Conservation (phyloP, 129 eudicot species). For the Glebionis coronaria region DNA sequence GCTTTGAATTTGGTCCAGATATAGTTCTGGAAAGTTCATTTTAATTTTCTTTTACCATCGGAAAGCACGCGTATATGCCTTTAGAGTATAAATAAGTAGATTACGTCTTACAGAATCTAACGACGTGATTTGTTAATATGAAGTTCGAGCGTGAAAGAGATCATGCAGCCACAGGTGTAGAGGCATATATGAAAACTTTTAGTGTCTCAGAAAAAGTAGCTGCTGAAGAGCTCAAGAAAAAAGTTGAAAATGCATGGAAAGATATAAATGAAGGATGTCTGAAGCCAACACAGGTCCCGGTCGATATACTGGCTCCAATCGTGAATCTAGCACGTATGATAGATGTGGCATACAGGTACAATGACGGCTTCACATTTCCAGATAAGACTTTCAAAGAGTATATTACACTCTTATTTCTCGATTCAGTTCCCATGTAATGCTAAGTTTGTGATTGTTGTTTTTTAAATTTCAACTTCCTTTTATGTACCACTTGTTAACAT, state of each 20-base stretch:
- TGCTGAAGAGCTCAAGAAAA: neutral
- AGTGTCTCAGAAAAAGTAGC: neutral
- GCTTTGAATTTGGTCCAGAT: too few species aligned
- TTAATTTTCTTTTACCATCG: too few species aligned
- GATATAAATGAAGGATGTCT: neutral
- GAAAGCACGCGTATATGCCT: too few species aligned
- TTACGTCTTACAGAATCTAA: neutral
- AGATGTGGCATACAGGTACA: neutral
- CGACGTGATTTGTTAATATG: neutral
- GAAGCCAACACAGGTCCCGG: neutral
- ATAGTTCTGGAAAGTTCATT: too few species aligned
- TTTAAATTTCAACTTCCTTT: too few species aligned
- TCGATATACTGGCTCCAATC: neutral
- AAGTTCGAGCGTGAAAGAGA: constrained; percentile 1
- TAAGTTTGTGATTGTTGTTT: too few species aligned
- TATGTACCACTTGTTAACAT: too few species aligned
- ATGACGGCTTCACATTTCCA: too few species aligned
- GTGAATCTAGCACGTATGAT: too few species aligned
- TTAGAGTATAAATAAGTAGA: too few species aligned
- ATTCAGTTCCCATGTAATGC: neutral
- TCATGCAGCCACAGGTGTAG: neutral
- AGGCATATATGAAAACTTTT: neutral
- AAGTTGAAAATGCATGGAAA: neutral
- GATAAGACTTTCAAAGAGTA: too few species aligned
- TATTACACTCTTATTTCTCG: neutral